Evolutionary conservation across 768 basidiomycete genomes (phyloP).

Genomic region (Coprinopsis cinerea): DNA sequence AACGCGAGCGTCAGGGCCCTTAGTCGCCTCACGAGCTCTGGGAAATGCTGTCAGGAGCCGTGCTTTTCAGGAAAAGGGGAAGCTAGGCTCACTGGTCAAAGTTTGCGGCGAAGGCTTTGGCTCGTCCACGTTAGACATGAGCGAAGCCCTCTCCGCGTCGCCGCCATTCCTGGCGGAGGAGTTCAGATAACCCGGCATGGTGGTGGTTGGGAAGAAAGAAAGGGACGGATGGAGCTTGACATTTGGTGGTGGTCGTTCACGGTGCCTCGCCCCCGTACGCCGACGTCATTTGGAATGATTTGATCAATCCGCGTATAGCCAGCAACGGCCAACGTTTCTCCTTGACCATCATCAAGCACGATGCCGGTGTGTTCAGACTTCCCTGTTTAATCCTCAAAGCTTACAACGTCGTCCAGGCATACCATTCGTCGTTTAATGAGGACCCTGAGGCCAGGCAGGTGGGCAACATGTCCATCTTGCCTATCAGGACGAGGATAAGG

Average conservation of each 20-base stretch:
- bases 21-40: conserved; percentile 12
- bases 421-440: conserved; percentile 93
- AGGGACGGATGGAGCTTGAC: neutral
- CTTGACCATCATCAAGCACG: conserved; percentile 25
- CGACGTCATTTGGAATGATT: neutral
- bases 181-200: conserved; percentile 28
- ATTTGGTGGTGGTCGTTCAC: neutral
- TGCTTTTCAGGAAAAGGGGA: neutral
- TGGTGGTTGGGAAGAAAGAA: conserved; percentile 11
- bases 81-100: conserved; percentile 55
- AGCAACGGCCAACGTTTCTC: conserved; percentile 1
- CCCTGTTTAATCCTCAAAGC: conserved; percentile 12
- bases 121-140: conserved; percentile 36
- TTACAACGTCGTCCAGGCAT: conserved; percentile 54
- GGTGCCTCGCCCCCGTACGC: neutral
- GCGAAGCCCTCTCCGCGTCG: conserved; percentile 38
- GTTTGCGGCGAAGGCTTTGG: conserved; percentile 62
- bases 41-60: neutral
- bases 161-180: conserved; percentile 10
- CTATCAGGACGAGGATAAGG: conserved; percentile 86
- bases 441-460: conserved; percentile 73
- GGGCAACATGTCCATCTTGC: conserved; percentile 86
- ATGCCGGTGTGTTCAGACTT: conserved; percentile 50
- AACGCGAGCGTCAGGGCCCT: conserved; percentile 13
- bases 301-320: neutral